A percentile compares a stretch with the other conserved stretches of the same genome.
These are phyloP conservation scores for Hibiscus trionum DNA, from an alignment of 345 rosid genomes.

Conservation along the genomic window DNA sequence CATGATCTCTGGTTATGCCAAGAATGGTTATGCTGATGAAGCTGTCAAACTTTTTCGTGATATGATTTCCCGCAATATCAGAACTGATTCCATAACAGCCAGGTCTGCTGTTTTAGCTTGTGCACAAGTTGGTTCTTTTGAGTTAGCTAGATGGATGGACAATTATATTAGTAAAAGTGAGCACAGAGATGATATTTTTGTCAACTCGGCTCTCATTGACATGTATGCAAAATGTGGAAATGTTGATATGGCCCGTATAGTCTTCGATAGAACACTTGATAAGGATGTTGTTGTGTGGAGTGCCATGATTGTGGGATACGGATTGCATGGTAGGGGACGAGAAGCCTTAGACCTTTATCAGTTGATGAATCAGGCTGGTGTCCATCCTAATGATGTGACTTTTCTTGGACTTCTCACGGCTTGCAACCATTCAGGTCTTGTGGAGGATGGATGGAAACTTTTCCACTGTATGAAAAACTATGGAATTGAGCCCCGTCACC, in stretches of 20 bases:
- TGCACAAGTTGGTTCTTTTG: slow-evolving; percentile 58
- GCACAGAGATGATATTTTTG: slow-evolving; percentile 33
- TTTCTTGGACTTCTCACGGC: slow-evolving; percentile 59
- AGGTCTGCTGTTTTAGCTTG: slow-evolving; percentile 56
- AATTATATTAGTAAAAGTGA: slow-evolving; percentile 33
- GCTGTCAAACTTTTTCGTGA: slow-evolving; percentile 44
- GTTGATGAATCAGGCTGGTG: slow-evolving; percentile 38
- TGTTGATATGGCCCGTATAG: slow-evolving; percentile 37
- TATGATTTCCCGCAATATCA: slow-evolving; percentile 35
- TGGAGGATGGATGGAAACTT: slow-evolving; percentile 58
- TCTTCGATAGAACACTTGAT: slow-evolving; percentile 45
- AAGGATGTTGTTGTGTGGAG: slow-evolving; percentile 71
- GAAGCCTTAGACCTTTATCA: slow-evolving; percentile 53
- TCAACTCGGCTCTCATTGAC: slow-evolving; percentile 47
- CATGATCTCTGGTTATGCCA: slow-evolving; percentile 70
- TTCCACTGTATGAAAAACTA: slow-evolving; percentile 50
- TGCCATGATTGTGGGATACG: slow-evolving; percentile 66
- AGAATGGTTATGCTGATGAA: slow-evolving; percentile 56
- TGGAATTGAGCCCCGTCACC: slow-evolving; percentile 49
- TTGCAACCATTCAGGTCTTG: slow-evolving; percentile 64
- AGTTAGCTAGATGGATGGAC: slow-evolving; percentile 54
- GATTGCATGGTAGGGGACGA: slow-evolving; percentile 50
- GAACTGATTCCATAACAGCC: slow-evolving; percentile 46
- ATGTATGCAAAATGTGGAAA: slow-evolving; percentile 75
- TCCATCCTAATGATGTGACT: slow-evolving; percentile 56